A percentile compares a stretch with the other conserved stretches of the same genome.
Evolutionary conservation across 495 filamentous ascomycete genomes (phyloP).

Genomic region (Viridothelium virens): DNA sequence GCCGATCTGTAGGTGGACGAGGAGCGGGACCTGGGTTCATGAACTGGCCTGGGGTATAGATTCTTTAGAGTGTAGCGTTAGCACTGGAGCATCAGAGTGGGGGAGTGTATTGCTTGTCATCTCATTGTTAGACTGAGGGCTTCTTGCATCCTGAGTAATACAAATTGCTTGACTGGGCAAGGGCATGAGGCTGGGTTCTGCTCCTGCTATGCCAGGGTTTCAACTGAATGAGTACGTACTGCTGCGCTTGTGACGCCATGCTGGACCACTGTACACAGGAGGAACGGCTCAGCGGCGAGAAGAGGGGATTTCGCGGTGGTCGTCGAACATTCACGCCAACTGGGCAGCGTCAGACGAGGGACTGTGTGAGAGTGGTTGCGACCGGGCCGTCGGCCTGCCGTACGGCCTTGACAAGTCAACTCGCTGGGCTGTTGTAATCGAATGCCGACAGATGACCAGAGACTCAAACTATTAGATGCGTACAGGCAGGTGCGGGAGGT

Average conservation of each 20-base stretch:
- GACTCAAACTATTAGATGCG: background rate
- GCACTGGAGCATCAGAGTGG: background rate
- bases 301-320: background rate
- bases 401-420: background rate
- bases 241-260: constrained; percentile 3
- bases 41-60: constrained; percentile 51
- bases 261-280: background rate
- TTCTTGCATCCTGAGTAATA: background rate
- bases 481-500: background rate
- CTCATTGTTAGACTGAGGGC: background rate
- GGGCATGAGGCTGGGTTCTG: background rate
- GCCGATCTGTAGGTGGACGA: constrained; percentile 75
- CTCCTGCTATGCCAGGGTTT: background rate
- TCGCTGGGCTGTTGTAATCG: background rate
- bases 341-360: background rate
- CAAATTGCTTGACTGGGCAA: background rate
- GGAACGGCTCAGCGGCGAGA: background rate
- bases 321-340: background rate
- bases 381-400: constrained; percentile 12
- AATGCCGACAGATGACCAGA: background rate
- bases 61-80: constrained; percentile 20
- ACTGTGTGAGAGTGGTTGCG: background rate
- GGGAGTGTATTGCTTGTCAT: background rate
- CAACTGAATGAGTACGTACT: background rate
- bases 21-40: constrained; percentile 97